These are phyloP conservation scores for Fomitopsis pinicola DNA, from an alignment of 1,284 basidiomycete species.

Conservation along the genomic window DNA sequence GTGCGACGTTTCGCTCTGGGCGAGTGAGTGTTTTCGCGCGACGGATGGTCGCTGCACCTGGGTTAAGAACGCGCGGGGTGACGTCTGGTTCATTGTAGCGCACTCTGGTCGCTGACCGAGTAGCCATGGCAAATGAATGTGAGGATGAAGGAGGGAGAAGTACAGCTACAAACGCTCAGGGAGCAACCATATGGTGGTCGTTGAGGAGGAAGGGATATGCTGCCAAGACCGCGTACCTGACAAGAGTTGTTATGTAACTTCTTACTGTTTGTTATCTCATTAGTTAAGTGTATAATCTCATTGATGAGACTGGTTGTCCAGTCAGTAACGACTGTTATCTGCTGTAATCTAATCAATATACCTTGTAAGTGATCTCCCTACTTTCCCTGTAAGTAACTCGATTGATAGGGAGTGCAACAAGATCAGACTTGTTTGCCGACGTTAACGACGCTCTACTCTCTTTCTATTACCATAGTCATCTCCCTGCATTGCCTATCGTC, in stretches of 20 bases:
- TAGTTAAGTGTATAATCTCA: no score
- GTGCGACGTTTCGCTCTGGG: conserved; percentile 91
- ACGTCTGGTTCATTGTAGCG: conserved; percentile 39
- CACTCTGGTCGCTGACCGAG: conserved; percentile 3
- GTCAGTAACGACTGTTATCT: background rate
- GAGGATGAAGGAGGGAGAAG: background rate
- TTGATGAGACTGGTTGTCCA: no score
- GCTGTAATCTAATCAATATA: background rate
- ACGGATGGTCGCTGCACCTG: conserved; percentile 59
- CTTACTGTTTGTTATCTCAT: no score
- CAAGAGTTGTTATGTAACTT: no score
- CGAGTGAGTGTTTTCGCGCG: conserved; percentile 94
- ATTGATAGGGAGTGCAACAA: background rate
- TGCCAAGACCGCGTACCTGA: background rate
- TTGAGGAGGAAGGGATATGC: background rate
- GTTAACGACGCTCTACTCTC: background rate
- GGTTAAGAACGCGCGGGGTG: conserved; percentile 53
- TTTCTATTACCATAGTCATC: background rate
- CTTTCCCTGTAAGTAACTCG: background rate
- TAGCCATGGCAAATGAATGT: conserved; percentile 6
- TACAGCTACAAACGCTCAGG: background rate
- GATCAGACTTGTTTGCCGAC: background rate
- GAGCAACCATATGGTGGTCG: conserved; percentile 1
- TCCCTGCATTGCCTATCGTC: background rate
- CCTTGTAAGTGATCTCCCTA: background rate